Evolutionary conservation across 768 basidiomycete genomes (phyloP).

Genomic region (Lentinula boryana): DNA sequence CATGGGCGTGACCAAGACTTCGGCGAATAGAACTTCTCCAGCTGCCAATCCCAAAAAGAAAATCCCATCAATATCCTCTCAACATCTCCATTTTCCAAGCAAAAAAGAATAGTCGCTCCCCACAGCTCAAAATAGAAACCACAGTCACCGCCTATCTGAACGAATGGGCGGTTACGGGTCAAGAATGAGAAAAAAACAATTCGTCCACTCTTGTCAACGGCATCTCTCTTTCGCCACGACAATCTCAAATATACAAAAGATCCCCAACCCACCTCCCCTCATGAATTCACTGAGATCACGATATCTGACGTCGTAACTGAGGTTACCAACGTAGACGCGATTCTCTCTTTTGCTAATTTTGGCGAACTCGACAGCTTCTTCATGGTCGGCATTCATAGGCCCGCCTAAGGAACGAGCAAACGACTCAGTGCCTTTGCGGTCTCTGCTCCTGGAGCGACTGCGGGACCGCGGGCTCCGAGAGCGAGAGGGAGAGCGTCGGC

Average conservation of each 20-base stretch:
- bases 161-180: background rate
- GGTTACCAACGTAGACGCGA: constrained; percentile 96
- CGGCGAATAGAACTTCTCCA: constrained; percentile 99
- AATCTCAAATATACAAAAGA: constrained; percentile 61
- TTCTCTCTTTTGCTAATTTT: constrained; percentile 98
- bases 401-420: constrained; percentile 81
- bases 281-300: constrained; percentile 99
- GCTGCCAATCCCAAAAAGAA: constrained; percentile 90
- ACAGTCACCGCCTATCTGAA: background rate
- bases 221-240: constrained; percentile 59
- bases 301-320: constrained; percentile 98
- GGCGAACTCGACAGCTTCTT: constrained; percentile 93
- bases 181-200: background rate
- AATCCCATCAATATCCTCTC: constrained; percentile 93
- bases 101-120: constrained; percentile 5
- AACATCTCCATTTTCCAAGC: constrained; percentile 40
- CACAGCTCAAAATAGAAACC: constrained; percentile 6
- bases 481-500: constrained; percentile 63
- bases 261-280: constrained; percentile 98
- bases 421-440: constrained; percentile 54
- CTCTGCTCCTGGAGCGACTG: constrained; percentile 49
- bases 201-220: constrained; percentile 14
- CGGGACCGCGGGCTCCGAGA: constrained; percentile 53
- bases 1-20: constrained; percentile 94
- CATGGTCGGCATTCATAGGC: constrained; percentile 85